Evolutionary conservation across 345 rosid species (phyloP).

Genomic region (Eucalyptus melliodora): DNA sequence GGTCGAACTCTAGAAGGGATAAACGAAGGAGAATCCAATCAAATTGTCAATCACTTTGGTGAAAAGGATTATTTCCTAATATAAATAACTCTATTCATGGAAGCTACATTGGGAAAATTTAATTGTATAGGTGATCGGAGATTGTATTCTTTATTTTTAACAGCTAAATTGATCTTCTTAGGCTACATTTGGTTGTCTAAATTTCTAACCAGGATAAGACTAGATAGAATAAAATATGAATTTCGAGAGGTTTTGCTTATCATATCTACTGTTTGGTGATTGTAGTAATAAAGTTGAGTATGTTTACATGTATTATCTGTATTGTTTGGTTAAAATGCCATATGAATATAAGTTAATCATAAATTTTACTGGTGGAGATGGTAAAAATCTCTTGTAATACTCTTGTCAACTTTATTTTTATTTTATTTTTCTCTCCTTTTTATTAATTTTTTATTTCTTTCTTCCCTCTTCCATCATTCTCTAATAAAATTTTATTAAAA

Average conservation of each 20-base stretch:
- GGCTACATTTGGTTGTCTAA: no score
- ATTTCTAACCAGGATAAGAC: fast-evolving
- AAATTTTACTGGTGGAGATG: no score
- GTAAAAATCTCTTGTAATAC: fast-evolving
- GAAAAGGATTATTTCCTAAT: background rate
- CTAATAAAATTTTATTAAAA: no score
- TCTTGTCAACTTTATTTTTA: no score
- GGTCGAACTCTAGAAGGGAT: background rate
- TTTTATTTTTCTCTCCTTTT: no score
- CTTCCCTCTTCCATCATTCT: no score
- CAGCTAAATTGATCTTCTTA: background rate
- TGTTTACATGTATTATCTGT: no score
- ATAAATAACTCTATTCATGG: background rate
- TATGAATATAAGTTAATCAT: no score
- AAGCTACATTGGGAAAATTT: background rate
- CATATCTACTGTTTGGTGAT: fast-evolving
- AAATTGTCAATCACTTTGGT: background rate
- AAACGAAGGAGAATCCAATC: background rate
- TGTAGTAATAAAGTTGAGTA: fast-evolving
- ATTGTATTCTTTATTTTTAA: background rate
- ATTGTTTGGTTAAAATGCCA: no score
- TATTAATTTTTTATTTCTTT: no score
- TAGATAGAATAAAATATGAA: fast-evolving
- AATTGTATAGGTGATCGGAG: background rate
- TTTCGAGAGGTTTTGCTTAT: no score